Percentiles rank a stretch among this genome's conserved stretches.
Conservation (phyloP, 768 basidiomycete species). For the Pulveroboletus sp. region DNA sequence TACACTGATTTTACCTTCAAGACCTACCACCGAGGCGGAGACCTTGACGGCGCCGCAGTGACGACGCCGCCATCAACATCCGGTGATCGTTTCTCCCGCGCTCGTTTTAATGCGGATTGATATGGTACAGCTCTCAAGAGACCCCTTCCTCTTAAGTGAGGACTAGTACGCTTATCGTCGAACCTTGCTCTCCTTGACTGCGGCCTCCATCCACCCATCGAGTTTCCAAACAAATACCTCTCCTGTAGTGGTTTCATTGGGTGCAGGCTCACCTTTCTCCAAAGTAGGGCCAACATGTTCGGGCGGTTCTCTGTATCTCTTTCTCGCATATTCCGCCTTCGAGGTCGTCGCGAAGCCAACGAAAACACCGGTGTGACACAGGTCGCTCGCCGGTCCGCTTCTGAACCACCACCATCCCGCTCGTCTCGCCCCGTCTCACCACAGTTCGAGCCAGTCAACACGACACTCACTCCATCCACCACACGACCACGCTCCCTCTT, state of each 20-base stretch:
- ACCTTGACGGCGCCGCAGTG: not conserved
- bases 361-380: not conserved
- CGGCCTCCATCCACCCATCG: not conserved
- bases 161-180: not conserved
- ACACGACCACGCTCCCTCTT: not conserved
- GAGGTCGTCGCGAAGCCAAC: constrained; percentile 7
- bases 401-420: not conserved
- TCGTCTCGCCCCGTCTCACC: not conserved
- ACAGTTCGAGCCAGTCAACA: not conserved
- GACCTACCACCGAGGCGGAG: not conserved
- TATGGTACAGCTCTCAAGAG: constrained; percentile 1
- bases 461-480: not conserved
- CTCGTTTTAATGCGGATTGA: not conserved
- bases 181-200: not conserved
- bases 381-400: not conserved
- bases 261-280: constrained; percentile 12
- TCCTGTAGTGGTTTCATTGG: not conserved
- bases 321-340: constrained; percentile 16
- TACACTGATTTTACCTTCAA: not conserved
- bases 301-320: constrained; percentile 13
- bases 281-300: constrained; percentile 8
- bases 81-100: constrained; percentile 1
- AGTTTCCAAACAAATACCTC: not conserved
- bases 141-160: constrained; percentile 2
- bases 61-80: not conserved